Percentiles rank a stretch among this genome's conserved stretches.
Evolutionary conservation across 345 rosid genomes (phyloP).

Genomic region (Eucalyptus polyanthemos): DNA sequence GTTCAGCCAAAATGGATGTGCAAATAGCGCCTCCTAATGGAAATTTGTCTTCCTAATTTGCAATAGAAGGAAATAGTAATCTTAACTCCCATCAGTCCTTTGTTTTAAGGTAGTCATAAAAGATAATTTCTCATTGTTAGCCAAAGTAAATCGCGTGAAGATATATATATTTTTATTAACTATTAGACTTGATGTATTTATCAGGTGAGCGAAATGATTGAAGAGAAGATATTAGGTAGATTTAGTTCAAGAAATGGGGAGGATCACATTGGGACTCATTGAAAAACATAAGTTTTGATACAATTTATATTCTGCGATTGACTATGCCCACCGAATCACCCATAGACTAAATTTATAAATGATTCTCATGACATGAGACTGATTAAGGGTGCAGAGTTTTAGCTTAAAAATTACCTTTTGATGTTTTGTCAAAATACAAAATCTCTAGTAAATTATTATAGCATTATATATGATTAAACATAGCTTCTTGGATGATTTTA

Average conservation of each 20-base stretch:
- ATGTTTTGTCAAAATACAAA: neutral
- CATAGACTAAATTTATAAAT: neutral
- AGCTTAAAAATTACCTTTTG: neutral
- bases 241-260: neutral
- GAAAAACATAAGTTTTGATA: neutral
- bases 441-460: neutral
- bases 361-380: neutral
- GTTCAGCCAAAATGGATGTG: neutral
- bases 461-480: neutral
- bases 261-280: neutral
- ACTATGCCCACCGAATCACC: neutral
- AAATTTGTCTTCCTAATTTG: neutral
- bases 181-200: neutral
- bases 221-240: neutral
- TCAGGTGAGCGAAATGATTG: neutral
- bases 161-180: neutral
- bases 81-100: neutral
- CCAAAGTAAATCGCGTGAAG: neutral
- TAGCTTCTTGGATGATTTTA: neutral
- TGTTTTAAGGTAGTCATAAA: neutral
- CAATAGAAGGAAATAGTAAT: neutral
- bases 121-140: neutral
- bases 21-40: neutral
- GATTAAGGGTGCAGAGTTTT: neutral
- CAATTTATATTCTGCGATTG: neutral